phyloP scores from a whole-genome alignment of 2,329 filamentous ascomycete genomes.

The Penicillium sp. region DNA sequence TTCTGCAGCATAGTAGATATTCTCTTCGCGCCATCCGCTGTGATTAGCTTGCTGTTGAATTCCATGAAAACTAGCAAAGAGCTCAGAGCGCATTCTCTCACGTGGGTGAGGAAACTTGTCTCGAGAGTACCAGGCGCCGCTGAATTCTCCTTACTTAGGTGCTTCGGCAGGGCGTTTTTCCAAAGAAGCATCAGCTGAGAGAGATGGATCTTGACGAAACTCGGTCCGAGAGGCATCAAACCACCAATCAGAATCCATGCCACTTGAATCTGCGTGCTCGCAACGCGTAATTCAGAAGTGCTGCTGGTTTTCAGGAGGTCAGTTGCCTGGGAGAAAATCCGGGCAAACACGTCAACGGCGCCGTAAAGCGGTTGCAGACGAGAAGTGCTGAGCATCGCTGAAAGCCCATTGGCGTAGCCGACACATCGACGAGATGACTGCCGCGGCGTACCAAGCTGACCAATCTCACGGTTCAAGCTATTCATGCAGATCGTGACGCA shows the following conservation, averaged over 20 bases:
- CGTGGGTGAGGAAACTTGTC: conserved; percentile 87
- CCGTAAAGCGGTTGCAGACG: conserved; percentile 85
- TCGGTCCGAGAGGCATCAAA: conserved; percentile 91
- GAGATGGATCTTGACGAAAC: conserved; percentile 97
- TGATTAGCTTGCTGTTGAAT: conserved; percentile 86
- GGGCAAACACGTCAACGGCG: conserved; percentile 90
- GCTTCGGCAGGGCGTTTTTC: conserved; percentile 95
- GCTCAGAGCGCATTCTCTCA: conserved; percentile 87
- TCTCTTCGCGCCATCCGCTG: conserved; percentile 87
- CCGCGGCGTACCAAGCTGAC: conserved; percentile 66
- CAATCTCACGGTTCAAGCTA: conserved; percentile 80
- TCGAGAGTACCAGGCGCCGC: conserved; percentile 78
- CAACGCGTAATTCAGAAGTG: conserved; percentile 82
- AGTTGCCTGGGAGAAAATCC: conserved; percentile 85
- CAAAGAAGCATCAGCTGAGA: conserved; percentile 88
- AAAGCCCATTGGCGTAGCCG: conserved; percentile 86
- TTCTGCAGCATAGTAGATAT: conserved; percentile 94
- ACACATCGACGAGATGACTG: conserved; percentile 79
- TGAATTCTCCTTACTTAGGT: conserved; percentile 86
- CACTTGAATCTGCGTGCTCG: conserved; percentile 92
- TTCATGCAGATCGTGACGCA: conserved; percentile 96
- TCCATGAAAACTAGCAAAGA: conserved; percentile 89
- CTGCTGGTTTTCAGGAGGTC: conserved; percentile 87
- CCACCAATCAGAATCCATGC: conserved; percentile 97
- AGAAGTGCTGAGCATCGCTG: conserved; percentile 84